Percentiles rank a stretch among this genome's conserved stretches.
These are phyloP conservation scores for Aphanomyces stellatus DNA, from an alignment of 352 stramenopile genomes.

Conservation along the genomic window DNA sequence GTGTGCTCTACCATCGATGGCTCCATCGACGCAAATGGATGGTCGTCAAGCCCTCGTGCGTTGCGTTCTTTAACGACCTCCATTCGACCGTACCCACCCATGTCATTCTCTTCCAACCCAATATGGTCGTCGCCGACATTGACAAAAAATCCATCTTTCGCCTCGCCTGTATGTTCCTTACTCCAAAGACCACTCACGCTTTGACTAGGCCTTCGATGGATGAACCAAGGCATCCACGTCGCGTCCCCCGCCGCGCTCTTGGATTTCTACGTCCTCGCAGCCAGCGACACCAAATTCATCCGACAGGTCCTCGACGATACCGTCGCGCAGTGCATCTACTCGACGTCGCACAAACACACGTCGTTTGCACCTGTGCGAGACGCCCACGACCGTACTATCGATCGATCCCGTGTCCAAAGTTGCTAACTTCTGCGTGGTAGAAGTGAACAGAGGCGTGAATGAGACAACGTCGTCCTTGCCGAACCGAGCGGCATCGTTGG, in stretches of 20 bases:
- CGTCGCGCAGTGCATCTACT: slow-evolving; percentile 4
- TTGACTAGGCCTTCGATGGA: slow-evolving; percentile 11
- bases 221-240: slow-evolving; percentile 12
- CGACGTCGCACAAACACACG: not conserved
- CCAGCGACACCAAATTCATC: slow-evolving; percentile 1
- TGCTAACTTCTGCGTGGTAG: not conserved
- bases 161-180: not conserved
- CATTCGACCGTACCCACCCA: slow-evolving; percentile 2
- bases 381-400: not conserved
- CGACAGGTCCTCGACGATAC: not conserved
- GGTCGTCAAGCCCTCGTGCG: slow-evolving; percentile 19
- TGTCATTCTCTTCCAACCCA: slow-evolving; percentile 13
- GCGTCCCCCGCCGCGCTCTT: slow-evolving; percentile 3
- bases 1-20: slow-evolving; percentile 14
- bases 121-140: slow-evolving; percentile 4
- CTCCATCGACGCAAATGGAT: slow-evolving; percentile 15
- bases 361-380: slow-evolving; percentile 13
- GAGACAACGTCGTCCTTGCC: too few relatives aligned
- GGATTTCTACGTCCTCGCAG: not conserved
- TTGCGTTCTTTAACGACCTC: slow-evolving; percentile 19
- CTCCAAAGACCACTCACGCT: not conserved
- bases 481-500: slow-evolving; percentile 12
- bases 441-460: not conserved
- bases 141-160: slow-evolving; percentile 3
- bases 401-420: too few relatives aligned